Conservation (phyloP, 208 protist genomes). For the Angomonas deanei region DNA sequence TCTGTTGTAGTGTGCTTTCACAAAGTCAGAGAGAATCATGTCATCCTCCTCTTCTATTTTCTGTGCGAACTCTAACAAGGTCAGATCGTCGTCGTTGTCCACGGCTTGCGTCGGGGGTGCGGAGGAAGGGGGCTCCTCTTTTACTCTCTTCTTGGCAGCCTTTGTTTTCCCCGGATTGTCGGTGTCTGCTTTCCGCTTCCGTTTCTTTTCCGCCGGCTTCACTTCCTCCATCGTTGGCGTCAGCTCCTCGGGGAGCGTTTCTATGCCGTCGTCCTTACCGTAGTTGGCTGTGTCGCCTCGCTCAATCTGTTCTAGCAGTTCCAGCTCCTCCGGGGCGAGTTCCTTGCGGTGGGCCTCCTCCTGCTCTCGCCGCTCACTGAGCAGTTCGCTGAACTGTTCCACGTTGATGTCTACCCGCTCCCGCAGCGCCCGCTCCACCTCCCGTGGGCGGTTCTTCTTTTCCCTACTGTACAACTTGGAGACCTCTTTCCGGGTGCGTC, state of each 20-base stretch:
- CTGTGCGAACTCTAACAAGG: neutral
- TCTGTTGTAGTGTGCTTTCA: neutral
- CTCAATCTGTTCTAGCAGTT: conserved; percentile 38
- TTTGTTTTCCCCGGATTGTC: neutral
- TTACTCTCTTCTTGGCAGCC: neutral
- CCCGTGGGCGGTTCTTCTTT: conserved; percentile 40
- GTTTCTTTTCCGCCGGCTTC: neutral
- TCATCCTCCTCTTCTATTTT: neutral
- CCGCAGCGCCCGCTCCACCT: conserved; percentile 49
- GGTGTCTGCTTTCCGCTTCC: neutral
- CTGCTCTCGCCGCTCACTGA: conserved; percentile 31
- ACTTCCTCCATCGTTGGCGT: neutral
- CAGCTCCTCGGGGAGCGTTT: neutral
- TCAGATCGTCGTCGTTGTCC: neutral
- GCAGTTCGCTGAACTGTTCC: conserved; percentile 40
- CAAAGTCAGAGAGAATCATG: conserved; percentile 1
- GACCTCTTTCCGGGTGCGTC: conserved; percentile 57
- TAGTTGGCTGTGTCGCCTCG: neutral
- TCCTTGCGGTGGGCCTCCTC: conserved; percentile 28
- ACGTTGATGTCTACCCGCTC: conserved; percentile 58
- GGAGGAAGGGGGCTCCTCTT: neutral
- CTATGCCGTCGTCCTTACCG: neutral
- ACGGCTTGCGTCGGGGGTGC: neutral
- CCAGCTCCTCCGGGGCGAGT: conserved; percentile 59
- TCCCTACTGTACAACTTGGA: conserved; percentile 82